A percentile compares a stretch with the other conserved stretches of the same genome.
Conservation (phyloP, 2,329 filamentous ascomycete genomes). For the Emergomyces orientalis region DNA sequence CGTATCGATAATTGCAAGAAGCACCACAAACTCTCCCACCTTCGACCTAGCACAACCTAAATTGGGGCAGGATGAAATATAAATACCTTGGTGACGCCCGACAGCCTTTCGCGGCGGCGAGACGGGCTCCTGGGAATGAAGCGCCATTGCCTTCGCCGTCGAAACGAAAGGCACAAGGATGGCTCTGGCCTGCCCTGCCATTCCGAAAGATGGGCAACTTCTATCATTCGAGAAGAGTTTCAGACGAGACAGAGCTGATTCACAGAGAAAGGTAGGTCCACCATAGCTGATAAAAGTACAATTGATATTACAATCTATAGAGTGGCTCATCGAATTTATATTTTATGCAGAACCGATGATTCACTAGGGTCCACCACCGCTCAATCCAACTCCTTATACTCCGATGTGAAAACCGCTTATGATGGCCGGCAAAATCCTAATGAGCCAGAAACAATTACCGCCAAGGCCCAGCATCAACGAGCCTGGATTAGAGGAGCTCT, state of each 20-base stretch:
- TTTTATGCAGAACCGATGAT: neutral
- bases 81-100: neutral
- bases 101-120: neutral
- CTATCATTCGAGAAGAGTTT: neutral
- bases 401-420: neutral
- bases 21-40: neutral
- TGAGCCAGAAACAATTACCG: neutral
- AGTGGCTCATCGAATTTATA: neutral
- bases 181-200: neutral
- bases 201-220: neutral
- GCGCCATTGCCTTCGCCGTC: neutral
- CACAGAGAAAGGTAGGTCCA: neutral
- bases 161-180: neutral
- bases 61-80: neutral
- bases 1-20: neutral
- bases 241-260: neutral
- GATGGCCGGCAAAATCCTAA: neutral
- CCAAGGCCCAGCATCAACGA: neutral
- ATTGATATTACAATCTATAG: neutral
- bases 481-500: constrained; percentile 8
- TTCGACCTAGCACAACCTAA: neutral
- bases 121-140: neutral
- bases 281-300: neutral
- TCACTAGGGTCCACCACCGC: neutral
- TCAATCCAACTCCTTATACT: neutral